Base-by-base conservation (phyloP, 768 basidiomycete genomes). In the Tylopilus felleus region DNA sequence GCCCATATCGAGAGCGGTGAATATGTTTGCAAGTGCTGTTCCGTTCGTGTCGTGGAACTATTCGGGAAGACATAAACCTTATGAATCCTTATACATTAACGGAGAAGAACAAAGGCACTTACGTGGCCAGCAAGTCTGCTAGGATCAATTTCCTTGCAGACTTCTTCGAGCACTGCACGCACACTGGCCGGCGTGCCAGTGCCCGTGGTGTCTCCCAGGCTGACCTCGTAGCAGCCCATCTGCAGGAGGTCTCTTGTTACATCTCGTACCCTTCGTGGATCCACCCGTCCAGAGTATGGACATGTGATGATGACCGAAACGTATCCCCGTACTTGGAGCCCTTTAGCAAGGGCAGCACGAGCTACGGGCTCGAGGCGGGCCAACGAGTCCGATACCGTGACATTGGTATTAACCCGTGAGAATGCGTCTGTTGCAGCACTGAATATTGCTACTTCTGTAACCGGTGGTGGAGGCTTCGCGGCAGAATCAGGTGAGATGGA, bases 221-320 rank as follows among this genome's bases (percentile, higher is more conserved):
- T 90, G 47, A 95, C 83, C 69, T 98, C 90, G 67, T 96, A 96
- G 66, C 93, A 96, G 0, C 95, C 95, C 90, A 97, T 94, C 55
- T 91, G 84, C 5, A 84, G 55, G 33, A 98, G 68, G 58, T 80
- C 84, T 57, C 80, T 80, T 0, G 90, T 75, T 22, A 96, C 82
- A 36, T 86, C 82, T 47, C 82, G 76, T 8, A 93, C 92, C 17
- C 71, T 71, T 43, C 71, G 69, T 16, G 81, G 81, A 57, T 86
- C 84, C 21, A 90, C 85, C 19, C 74, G 73, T 3, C 95, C 95
- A n/a, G 87, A 80, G 68, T 87, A 97, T 5, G 96, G 95, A 61
- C 93, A 96, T 12, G 81, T 78, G 50, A 93, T 83, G 36, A 86
- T 84, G 6, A 90, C 87, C 58, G 90, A 93, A 49, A 94, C 85